Base-by-base conservation (phyloP, 2,329 filamentous ascomycete genomes). In the Dactylellina haptotyla region DNA sequence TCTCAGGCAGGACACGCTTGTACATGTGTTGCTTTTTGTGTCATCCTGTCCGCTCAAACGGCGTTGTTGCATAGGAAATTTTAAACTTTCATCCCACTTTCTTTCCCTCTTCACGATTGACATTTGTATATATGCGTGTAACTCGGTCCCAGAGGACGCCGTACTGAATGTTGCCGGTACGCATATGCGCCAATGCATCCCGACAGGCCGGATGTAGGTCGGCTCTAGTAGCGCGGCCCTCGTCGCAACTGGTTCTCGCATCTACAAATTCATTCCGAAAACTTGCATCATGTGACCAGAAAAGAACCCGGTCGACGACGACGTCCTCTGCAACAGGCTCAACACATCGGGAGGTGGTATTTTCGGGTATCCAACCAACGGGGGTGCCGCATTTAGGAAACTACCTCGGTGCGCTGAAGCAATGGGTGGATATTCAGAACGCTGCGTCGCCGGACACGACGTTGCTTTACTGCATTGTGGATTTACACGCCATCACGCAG, bases 351-450 rank as follows among this genome's bases (percentile, higher is more conserved):
- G 54, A 65, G 46, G 84, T 90, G 70, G 87, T 98, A 78, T 97
- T 99, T 84, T 98, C 95, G 2, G 95, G 93, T 59, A 99, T 99
- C 77, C 95, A 99, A 81, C 95, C 95, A 16, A 99, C 95, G 0
- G 95, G 94, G 34, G 86, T 96, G 23, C 95, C 95, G 12, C 95
- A 99, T 80, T 83, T 99, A 28, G 95, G 95, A 63, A 99, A 99
- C 82, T 99, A 97, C 81, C 86, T 96, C 9, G 95, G 95, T 25
- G 95, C 95, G 14, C 83, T 99, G 63, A 87, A 88, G 56, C 88
- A 92, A 84, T 99, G 95, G 95, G 90, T 90, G 50, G 85, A 85
- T 73, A 84, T 97, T 5, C 94, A 99, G 76, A 83, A 92, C 73
- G 83, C 85, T 37, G 84, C 87, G 0, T 76, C 82, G 0, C 79